Evolutionary conservation across 306 rosid species (phyloP).

Genomic region (Vigna reflexopilosa): DNA sequence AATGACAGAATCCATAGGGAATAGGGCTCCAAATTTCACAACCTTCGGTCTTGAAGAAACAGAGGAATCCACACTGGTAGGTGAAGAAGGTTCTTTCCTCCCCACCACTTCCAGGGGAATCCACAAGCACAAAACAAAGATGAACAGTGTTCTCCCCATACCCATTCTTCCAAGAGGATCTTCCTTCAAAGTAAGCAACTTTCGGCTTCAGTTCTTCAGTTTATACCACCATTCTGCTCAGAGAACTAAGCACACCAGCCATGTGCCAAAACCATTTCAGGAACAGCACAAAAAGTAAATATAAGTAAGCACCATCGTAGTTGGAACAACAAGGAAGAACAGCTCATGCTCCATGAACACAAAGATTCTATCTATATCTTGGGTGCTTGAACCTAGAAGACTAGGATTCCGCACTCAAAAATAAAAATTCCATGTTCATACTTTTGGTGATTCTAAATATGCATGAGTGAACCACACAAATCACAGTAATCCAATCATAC

Average conservation of each 20-base stretch:
- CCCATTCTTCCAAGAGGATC: constrained; percentile 41
- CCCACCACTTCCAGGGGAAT: constrained; percentile 58
- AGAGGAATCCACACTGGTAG: constrained; percentile 48
- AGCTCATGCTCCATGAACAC: constrained; percentile 15
- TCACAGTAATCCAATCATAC: constrained; percentile 30
- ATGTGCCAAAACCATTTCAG: constrained; percentile 42
- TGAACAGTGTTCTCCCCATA: constrained; percentile 43
- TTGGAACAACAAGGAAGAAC: constrained; percentile 5
- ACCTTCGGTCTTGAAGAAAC: constrained; percentile 50
- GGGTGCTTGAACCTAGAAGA: constrained; percentile 13
- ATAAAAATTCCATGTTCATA: constrained; percentile 18
- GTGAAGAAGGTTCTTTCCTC: constrained; percentile 50
- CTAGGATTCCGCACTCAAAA: constrained; percentile 43
- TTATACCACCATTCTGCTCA: constrained; percentile 36
- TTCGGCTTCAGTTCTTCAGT: constrained; percentile 37
- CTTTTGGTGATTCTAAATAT: constrained; percentile 19
- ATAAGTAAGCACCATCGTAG: background rate
- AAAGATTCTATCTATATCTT: constrained; percentile 31
- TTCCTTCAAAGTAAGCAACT: constrained; percentile 44
- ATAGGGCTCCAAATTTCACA: constrained; percentile 74
- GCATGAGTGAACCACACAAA: background rate
- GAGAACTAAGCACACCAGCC: constrained; percentile 45
- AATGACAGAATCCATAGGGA: constrained; percentile 62
- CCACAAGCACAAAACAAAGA: constrained; percentile 58
- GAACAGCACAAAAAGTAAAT: constrained; percentile 31